Conservation (phyloP, 768 basidiomycete species). For the Kwoniella mangroviensis region DNA sequence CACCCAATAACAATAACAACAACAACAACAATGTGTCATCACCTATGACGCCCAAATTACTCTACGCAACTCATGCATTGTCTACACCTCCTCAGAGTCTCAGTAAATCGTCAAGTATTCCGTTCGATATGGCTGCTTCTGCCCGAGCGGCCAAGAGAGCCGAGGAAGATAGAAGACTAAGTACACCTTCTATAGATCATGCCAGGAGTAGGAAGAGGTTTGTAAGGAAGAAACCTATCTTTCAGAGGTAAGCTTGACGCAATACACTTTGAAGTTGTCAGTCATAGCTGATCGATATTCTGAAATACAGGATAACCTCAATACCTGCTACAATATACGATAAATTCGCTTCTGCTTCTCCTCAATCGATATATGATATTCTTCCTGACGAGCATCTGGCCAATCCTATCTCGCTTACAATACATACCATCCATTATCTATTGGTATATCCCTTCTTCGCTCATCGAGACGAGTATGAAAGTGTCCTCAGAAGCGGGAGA, state of each 20-base stretch:
- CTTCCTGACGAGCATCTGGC: slow-evolving; percentile 43
- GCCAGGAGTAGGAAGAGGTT: slow-evolving; percentile 36
- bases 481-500: slow-evolving; percentile 29
- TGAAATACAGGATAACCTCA: slow-evolving; percentile 22
- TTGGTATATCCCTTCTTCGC: slow-evolving; percentile 43
- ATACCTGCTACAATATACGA: slow-evolving; percentile 38
- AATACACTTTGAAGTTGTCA: too few relatives aligned
- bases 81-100: slow-evolving; percentile 41
- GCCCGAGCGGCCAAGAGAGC: slow-evolving; percentile 34
- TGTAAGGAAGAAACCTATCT: slow-evolving; percentile 43
- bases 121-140: slow-evolving; percentile 52
- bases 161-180: slow-evolving; percentile 22
- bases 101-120: slow-evolving; percentile 48
- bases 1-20: background rate
- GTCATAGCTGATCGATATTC: background rate
- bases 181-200: slow-evolving; percentile 7
- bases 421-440: slow-evolving; percentile 44
- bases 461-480: slow-evolving; percentile 24
- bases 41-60: slow-evolving; percentile 42
- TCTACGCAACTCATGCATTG: slow-evolving; percentile 46
- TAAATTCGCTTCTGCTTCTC: slow-evolving; percentile 25
- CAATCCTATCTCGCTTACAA: slow-evolving; percentile 37
- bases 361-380: slow-evolving; percentile 40
- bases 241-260: slow-evolving; percentile 35
- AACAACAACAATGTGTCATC: slow-evolving; percentile 11